Conservation (phyloP, 768 basidiomycete genomes). For the Galerina sulciceps region DNA sequence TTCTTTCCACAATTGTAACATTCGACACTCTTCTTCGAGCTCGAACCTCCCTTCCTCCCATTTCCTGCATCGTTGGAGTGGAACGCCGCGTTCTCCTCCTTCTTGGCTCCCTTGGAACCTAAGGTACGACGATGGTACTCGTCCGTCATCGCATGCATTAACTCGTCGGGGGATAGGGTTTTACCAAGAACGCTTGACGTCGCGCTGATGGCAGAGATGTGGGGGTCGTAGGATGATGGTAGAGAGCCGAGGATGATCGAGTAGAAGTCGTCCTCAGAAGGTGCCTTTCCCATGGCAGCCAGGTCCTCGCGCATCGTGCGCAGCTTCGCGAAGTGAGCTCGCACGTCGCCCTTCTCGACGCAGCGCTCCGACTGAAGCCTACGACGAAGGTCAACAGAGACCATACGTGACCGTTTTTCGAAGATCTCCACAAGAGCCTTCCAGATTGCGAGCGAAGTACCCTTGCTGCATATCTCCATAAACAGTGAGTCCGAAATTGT, state of each 20-base stretch:
- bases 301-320: conserved; percentile 17
- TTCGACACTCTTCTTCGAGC: not conserved
- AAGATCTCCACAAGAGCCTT: conserved; percentile 1
- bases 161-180: conserved; percentile 16
- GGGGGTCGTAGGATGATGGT: conserved; percentile 16
- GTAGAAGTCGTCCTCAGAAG: conserved; percentile 9
- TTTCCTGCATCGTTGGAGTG: conserved; percentile 11
- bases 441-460: conserved; percentile 20
- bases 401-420: conserved; percentile 15
- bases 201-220: conserved; percentile 14
- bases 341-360: conserved; percentile 18
- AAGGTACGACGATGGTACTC: conserved; percentile 26
- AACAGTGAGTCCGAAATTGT: conserved; percentile 22
- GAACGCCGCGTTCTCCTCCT: conserved; percentile 27
- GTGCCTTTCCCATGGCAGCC: conserved; percentile 13
- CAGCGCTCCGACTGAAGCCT: conserved; percentile 16
- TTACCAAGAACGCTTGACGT: conserved; percentile 9
- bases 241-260: conserved; percentile 17
- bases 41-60: not conserved
- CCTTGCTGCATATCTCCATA: conserved; percentile 12
- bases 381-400: conserved; percentile 15
- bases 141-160: conserved; percentile 25
- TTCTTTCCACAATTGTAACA: conserved; percentile 19
- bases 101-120: conserved; percentile 14
- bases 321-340: conserved; percentile 20